Evolutionary conservation across 306 rosid genomes (phyloP), one percentile per base, ranked within the genome.

Genomic region (Dryas alaskensis): DNA sequence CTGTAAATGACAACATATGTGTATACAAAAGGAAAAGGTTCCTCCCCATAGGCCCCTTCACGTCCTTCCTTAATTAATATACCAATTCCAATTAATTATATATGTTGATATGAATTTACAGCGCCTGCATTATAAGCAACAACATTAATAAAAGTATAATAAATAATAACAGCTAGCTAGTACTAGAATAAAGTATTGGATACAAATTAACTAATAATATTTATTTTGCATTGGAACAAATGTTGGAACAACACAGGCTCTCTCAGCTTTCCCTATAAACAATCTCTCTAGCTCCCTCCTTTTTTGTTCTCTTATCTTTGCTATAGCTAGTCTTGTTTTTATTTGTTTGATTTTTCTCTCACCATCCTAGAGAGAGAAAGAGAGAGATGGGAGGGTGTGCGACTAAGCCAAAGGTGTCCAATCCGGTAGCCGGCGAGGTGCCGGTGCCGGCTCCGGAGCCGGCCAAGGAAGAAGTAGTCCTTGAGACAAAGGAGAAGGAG

Each of bases 351-450:
- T 22, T 19, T 14, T 19, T 4, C 27, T 27, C 14, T n/a, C 16
- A 45, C 25, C 9, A 19, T 44, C 47, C 16, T 2, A 54, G 64
- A 52, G 10, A 25, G 39, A 53, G 55, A 13, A 2, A 54, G 64
- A 52, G 10, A 25, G 39, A 72, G 1, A 89, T 89, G 95, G 95
- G 95, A 43, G 95, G 83, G 46, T 89, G 95, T 63, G 90, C 92
- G 0, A 83, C 92, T 1, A 89, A 89, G 73, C 92, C 95, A 0
- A 85, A 73, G 81, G 90, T 85, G 6, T 49, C 45, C 0, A 79
- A 81, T 70, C 17, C 67, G 1, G 82, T 44, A 4, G 46, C 39
- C 1, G 69, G 4, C 0, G 75, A 65, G 7, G 73, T 3, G 1
- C 79, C 73, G 2, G 65, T 37, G 2, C 67, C 62, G 14, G 78